phyloP scores from a whole-genome alignment of 495 filamentous ascomycete genomes.

The Diplogelasinospora grovesii region DNA sequence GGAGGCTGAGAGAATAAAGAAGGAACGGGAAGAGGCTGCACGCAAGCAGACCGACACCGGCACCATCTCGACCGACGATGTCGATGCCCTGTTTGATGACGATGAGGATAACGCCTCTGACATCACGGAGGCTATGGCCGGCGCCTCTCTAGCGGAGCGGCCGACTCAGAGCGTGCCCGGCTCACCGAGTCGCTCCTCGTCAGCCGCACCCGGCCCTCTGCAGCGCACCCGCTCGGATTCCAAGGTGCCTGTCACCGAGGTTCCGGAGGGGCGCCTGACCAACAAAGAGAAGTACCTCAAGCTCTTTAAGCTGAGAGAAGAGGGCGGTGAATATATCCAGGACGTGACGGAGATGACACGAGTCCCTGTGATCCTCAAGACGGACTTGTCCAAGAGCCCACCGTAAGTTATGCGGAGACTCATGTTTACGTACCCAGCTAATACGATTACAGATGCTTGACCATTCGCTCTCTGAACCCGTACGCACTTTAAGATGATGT shows the following conservation, averaged over 20 bases:
- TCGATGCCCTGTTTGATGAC: conserved; percentile 88
- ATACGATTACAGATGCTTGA: conserved; percentile 67
- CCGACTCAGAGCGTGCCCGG: conserved; percentile 95
- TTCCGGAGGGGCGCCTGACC: conserved; percentile 67
- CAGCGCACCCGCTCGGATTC: conserved; percentile 90
- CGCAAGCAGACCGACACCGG: conserved; percentile 89
- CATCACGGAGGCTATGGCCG: conserved; percentile 73
- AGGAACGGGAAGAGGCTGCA: conserved; percentile 79
- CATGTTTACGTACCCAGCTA: conserved; percentile 24
- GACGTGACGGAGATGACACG: conserved; percentile 96
- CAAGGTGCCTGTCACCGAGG: conserved; percentile 70
- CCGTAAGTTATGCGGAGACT: conserved; percentile 60
- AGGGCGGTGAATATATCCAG: conserved; percentile 93
- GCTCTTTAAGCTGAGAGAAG: conserved; percentile 83
- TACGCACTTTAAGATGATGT: conserved; percentile 66
- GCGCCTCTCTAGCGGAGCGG: conserved; percentile 77
- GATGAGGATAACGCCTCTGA: conserved; percentile 87
- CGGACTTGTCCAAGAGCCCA: conserved; percentile 95
- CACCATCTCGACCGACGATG: conserved; percentile 82
- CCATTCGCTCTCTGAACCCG: conserved; percentile 94
- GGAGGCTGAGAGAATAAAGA: conserved; percentile 66
- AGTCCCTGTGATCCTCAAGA: conserved; percentile 95
- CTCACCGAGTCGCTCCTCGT: conserved; percentile 74
- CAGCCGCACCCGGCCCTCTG: conserved; percentile 58
- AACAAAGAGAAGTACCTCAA: conserved; percentile 96